These are phyloP conservation scores for Neurospora pannonica DNA, from an alignment of 495 filamentous ascomycete genomes.

Conservation along the genomic window DNA sequence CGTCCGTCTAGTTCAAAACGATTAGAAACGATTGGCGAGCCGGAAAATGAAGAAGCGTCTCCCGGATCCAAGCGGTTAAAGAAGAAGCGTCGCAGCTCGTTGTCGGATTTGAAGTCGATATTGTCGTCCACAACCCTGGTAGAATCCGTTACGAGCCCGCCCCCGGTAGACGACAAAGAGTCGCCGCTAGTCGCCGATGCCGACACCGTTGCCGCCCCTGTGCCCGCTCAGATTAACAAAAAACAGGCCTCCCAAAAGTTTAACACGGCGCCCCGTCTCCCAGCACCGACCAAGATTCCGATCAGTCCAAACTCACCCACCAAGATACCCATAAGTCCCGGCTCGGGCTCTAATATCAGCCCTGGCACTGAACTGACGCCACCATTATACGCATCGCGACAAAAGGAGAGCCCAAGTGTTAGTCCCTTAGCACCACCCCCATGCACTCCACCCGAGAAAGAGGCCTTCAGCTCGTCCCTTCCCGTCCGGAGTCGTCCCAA, in stretches of 20 bases:
- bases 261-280: slow-evolving; percentile 30
- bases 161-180: background rate
- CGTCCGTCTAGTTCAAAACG: slow-evolving; percentile 39
- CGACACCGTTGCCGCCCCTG: slow-evolving; percentile 26
- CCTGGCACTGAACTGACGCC: background rate
- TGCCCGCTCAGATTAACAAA: slow-evolving; percentile 33
- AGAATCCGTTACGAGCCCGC: slow-evolving; percentile 17
- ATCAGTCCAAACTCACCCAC: slow-evolving; percentile 26
- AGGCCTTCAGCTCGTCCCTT: background rate
- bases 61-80: slow-evolving; percentile 36
- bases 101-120: slow-evolving; percentile 72
- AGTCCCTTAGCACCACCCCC: slow-evolving; percentile 16
- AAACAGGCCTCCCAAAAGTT: slow-evolving; percentile 53
- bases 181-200: background rate
- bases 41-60: slow-evolving; percentile 27
- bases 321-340: background rate
- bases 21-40: slow-evolving; percentile 41
- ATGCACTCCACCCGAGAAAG: slow-evolving; percentile 1
- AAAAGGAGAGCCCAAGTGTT: slow-evolving; percentile 32
- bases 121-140: slow-evolving; percentile 41
- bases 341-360: background rate
- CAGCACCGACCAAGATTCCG: slow-evolving; percentile 35
- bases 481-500: slow-evolving; percentile 20
- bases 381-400: slow-evolving; percentile 22
- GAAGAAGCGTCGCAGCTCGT: slow-evolving; percentile 82